A percentile compares a stretch with the other conserved stretches of the same genome.
phyloP scores from a whole-genome alignment of 2,329 filamentous ascomycete species.

The Aureobasidium uvarum region DNA sequence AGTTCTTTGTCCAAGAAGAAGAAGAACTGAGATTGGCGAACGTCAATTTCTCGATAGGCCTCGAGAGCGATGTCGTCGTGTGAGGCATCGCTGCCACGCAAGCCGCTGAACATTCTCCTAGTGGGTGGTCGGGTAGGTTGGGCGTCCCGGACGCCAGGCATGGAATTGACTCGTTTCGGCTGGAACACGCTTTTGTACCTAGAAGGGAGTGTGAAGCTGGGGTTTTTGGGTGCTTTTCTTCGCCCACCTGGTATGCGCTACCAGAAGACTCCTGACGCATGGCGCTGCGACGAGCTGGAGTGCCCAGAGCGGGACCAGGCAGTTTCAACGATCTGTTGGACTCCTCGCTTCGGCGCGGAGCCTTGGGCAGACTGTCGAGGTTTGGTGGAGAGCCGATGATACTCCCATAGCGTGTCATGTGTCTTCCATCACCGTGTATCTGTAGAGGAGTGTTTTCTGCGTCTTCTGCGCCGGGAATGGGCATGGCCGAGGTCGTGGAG shows the following conservation, averaged over 20 bases:
- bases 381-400: constrained; percentile 57
- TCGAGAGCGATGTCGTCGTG: constrained; percentile 54
- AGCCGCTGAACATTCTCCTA: constrained; percentile 44
- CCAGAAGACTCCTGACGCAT: constrained; percentile 10
- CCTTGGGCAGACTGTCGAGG: constrained; percentile 20
- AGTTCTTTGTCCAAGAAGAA: constrained; percentile 79
- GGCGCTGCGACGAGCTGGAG: constrained; percentile 30
- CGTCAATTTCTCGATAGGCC: constrained; percentile 63
- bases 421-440: constrained; percentile 26
- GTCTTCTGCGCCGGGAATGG: constrained; percentile 20
- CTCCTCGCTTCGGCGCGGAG: constrained; percentile 41
- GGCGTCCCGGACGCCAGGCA: constrained; percentile 33
- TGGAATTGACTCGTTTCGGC: constrained; percentile 45
- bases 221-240: constrained; percentile 33
- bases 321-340: constrained; percentile 51
- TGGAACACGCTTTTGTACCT: constrained; percentile 34
- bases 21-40: constrained; percentile 81
- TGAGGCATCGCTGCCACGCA: constrained; percentile 45
- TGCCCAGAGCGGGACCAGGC: constrained; percentile 60
- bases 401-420: constrained; percentile 60
- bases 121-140: constrained; percentile 39
- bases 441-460: constrained; percentile 36
- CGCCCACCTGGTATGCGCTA: constrained; percentile 48
- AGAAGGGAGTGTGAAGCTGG: constrained; percentile 34
- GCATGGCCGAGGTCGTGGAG: not conserved